Conservation (phyloP, 2,329 filamentous ascomycete genomes). For the Botrytis galanthina region DNA sequence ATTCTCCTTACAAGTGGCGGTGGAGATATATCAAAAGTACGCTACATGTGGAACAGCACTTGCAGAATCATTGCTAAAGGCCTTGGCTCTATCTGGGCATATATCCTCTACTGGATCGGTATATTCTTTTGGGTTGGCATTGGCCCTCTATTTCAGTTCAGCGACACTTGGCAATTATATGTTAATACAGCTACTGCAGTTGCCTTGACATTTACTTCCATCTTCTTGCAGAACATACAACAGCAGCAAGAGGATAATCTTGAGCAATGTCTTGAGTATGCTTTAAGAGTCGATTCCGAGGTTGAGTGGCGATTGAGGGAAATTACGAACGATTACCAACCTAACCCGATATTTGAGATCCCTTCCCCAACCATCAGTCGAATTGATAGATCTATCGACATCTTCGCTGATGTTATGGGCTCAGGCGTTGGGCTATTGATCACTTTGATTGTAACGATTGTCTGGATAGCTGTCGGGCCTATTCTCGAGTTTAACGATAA, state of each 20-base stretch:
- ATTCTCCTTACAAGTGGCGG: not conserved
- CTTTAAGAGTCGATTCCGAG: constrained; percentile 39
- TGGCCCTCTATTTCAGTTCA: constrained; percentile 23
- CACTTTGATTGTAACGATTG: not conserved
- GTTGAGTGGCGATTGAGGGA: constrained; percentile 39
- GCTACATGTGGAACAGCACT: not conserved
- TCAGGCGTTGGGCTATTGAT: not conserved
- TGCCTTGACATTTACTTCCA: constrained; percentile 43
- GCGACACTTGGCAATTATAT: constrained; percentile 30
- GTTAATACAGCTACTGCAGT: constrained; percentile 46
- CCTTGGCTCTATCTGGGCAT: constrained; percentile 24
- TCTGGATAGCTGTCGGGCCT: not conserved
- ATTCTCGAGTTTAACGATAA: not conserved
- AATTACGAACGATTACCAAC: constrained; percentile 37
- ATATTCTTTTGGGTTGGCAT: constrained; percentile 27
- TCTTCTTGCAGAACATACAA: constrained; percentile 42
- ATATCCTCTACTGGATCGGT: constrained; percentile 24
- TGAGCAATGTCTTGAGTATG: constrained; percentile 36
- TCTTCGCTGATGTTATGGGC: not conserved
- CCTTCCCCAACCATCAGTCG: not conserved
- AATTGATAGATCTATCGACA: not conserved
- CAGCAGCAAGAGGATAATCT: constrained; percentile 40
- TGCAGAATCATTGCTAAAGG: constrained; percentile 17
- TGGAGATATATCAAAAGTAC: not conserved
- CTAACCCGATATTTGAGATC: constrained; percentile 33